These are phyloP conservation scores for Ceriops zippeliana DNA, from an alignment of 345 rosid genomes.

Conservation along the genomic window DNA sequence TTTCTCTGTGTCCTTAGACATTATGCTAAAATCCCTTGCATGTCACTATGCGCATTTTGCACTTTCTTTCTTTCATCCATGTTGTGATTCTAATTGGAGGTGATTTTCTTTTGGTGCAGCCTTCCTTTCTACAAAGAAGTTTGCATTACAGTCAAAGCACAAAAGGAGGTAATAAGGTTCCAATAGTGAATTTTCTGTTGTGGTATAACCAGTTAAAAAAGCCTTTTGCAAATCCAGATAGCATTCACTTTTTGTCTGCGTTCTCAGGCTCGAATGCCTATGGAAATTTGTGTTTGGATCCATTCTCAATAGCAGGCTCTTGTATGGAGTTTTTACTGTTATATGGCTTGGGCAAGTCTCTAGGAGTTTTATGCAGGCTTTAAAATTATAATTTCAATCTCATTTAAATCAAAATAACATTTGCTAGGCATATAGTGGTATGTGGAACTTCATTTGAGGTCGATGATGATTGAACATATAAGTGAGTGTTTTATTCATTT, in stretches of 20 bases:
- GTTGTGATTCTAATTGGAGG: neutral
- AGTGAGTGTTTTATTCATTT: no score
- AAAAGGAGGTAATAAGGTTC: constrained; percentile 54
- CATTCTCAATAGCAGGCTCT: no score
- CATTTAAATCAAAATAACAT: no score
- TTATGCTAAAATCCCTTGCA: no score
- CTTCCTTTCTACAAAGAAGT: constrained; percentile 82
- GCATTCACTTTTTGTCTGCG: neutral
- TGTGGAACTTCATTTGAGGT: neutral
- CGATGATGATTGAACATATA: no score
- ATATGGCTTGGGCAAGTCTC: neutral
- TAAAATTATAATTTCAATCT: no score
- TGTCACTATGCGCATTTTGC: neutral
- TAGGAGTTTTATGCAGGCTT: no score
- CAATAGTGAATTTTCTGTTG: neutral
- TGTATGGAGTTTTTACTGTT: neutral
- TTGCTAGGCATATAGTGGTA: no score
- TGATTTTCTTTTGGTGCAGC: constrained; percentile 40
- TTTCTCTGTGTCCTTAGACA: no score
- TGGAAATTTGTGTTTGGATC: neutral
- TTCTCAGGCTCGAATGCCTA: neutral
- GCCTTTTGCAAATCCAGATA: no score
- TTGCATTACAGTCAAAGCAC: constrained; percentile 76
- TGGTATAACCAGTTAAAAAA: no score
- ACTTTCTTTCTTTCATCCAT: neutral